These are phyloP conservation scores for Phytophthora boehmeriae DNA, from an alignment of 352 stramenopile species.

Conservation along the genomic window DNA sequence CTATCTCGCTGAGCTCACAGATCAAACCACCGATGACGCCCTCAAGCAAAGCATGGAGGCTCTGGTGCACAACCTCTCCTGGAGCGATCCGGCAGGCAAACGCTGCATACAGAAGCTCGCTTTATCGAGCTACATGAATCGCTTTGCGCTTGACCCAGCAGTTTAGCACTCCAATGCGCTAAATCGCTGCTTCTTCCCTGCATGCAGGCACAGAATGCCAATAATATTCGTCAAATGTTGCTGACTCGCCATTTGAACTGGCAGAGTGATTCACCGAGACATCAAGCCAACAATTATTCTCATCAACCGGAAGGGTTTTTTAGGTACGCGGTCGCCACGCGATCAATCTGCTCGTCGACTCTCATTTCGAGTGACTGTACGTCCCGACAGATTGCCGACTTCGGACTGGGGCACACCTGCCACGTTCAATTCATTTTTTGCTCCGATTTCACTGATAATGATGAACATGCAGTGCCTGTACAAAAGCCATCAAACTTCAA, in stretches of 20 bases:
- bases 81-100: constrained; percentile 72
- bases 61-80: constrained; percentile 74
- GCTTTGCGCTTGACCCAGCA: constrained; percentile 48
- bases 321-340: constrained; percentile 46
- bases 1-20: constrained; percentile 56
- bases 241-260: background rate
- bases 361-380: constrained; percentile 4
- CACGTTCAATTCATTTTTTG: constrained; percentile 84
- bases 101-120: constrained; percentile 71
- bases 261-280: constrained; percentile 85
- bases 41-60: constrained; percentile 72
- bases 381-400: constrained; percentile 65
- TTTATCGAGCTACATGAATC: constrained; percentile 63
- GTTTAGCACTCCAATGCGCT: constrained; percentile 34
- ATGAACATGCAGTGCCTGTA: constrained; percentile 88
- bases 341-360: background rate
- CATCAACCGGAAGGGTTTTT: constrained; percentile 81
- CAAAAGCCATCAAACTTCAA: constrained; percentile 8
- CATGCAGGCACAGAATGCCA: constrained; percentile 74
- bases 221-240: background rate
- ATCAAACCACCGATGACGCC: constrained; percentile 39
- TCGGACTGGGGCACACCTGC: constrained; percentile 79
- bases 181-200: no score
- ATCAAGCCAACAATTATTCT: constrained; percentile 92
- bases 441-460: constrained; percentile 89